phyloP scores from a whole-genome alignment of 352 stramenopile species.

The Globisporangium lucens region DNA sequence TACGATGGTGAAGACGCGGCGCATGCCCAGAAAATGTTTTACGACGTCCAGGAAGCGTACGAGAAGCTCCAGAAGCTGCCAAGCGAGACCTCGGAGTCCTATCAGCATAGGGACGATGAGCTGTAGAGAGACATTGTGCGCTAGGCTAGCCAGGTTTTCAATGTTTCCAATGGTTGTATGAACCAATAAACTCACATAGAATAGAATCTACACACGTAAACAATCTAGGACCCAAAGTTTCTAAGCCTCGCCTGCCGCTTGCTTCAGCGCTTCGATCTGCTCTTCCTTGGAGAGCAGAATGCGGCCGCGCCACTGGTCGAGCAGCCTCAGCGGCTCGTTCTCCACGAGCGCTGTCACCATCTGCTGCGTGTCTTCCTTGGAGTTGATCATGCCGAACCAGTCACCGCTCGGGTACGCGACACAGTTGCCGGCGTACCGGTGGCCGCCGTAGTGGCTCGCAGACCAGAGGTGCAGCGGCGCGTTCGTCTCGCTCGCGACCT shows the following conservation, averaged over 20 bases:
- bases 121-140: not conserved
- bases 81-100: not conserved
- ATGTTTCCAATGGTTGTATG: not conserved
- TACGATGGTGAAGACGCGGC: constrained; percentile 17
- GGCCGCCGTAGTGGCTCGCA: constrained; percentile 70
- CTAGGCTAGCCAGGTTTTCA: not conserved
- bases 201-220: not conserved
- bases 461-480: constrained; percentile 50
- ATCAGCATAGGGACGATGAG: constrained; percentile 3
- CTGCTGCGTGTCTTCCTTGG: constrained; percentile 36
- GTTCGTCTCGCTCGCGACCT: constrained; percentile 25
- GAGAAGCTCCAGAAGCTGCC: constrained; percentile 20
- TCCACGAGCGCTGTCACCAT: constrained; percentile 43
- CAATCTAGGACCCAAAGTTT: not conserved
- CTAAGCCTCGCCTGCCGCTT: constrained; percentile 14
- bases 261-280: constrained; percentile 46
- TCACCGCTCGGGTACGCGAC: constrained; percentile 74
- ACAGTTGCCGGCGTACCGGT: constrained; percentile 68
- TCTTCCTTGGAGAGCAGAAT: constrained; percentile 47
- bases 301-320: constrained; percentile 62
- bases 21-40: constrained; percentile 20
- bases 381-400: constrained; percentile 75
- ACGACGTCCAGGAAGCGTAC: constrained; percentile 26
- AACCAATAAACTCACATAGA: not conserved
- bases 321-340: constrained; percentile 40